Base-by-base conservation (phyloP, 2,329 filamentous ascomycete species). In the Fusarium udum region DNA sequence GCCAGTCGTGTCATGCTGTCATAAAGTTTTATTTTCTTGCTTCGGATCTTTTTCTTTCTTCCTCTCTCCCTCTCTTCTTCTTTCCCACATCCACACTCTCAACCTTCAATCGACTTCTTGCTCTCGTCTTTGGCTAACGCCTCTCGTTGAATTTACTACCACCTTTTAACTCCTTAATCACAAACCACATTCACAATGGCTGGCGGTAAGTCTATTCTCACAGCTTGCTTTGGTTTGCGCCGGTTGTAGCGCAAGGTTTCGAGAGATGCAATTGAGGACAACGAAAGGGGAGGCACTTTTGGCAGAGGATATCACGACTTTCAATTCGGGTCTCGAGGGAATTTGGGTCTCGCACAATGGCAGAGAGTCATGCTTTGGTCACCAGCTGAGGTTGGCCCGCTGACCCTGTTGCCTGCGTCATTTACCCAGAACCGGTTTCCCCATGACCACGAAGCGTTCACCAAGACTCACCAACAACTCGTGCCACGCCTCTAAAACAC, bases 191-290 rank as follows among this genome's bases (percentile, higher is more conserved):
- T 74, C 81, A 85, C 79, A 82, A 85, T 85, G 83, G 83, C 83
- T 82, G 83, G 83, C 77, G 83, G 83, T 85, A 83, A 85, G 83
- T 85, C 46, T 61, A 53, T 51, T 39, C 49, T 43, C 31, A 32
- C 28, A 48, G 36, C 36, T 22, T 52, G 31, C 31, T 26, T 51
- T 68, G 46, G 40, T 69, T 67, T 67, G 64, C 69, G 72, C 72
- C 57, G 37, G 55, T 26, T 45, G 22, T 42, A 43, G 37, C 24
- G 56, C 59, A 55, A 26, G 36, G 55, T 40, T 64, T 45, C 51
- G 61, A 39, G 71, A 67, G 68, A 46, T 26, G 56, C 74, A 78
- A 78, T 78, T 75, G 71, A 68, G 59, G 52, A 56, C 37, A 22
- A 36, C 49, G 63, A 67, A 53, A 53, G 15, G 11, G 48, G 49